Base-by-base conservation (phyloP, 1,284 basidiomycete genomes). In the Wallemia mellicola region DNA sequence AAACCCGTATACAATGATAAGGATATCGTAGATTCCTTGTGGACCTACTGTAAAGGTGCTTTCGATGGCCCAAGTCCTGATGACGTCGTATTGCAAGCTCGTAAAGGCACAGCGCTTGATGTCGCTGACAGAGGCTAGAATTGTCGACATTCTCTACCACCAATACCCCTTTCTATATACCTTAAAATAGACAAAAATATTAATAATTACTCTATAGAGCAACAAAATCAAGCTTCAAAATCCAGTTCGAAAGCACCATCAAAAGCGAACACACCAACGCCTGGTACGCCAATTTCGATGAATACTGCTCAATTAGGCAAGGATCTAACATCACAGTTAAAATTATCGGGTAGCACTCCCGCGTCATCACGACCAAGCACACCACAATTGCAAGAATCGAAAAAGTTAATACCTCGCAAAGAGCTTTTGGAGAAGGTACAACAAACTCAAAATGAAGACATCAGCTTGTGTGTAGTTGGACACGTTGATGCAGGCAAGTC, bases 401-500 rank as follows among this genome's bases (percentile, higher is more conserved):
- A 48, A n/a, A 48, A 48, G n/a, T n/a, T 48, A 11, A 48, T 48
- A 11, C 38, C 38, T 7, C 38, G 38, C 22, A 11, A n/a, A 15
- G 38, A 48, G 22, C 22, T 48, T 11, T 5, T 48, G 5, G 38
- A 48, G 38, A 48, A 48, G 22, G 38, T 22, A n/a, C 38, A 48
- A n/a, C 5, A 11, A n/a, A 48, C 38, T 5, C n/a, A 17, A 3
- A 48, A 11, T n/a, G 22, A n/a, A 11, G 38, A 48, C n/a, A 48
- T 48, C 14, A 48, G 38, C 22, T n/a, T 48, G 38, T 48, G 38
- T 15, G 17, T 3, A 24, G n/a, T 65, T 88, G 91, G 92, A 25
- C 92, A 98, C 67, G 92, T 99, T 62, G 92, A 99, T 71, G 92
- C 94, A 17, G 92, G 92, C 58, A 99, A 99, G 71, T 95, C 91